Conservation (phyloP, 2,329 filamentous ascomycete species). For the Thielaviopsis punctulata region DNA sequence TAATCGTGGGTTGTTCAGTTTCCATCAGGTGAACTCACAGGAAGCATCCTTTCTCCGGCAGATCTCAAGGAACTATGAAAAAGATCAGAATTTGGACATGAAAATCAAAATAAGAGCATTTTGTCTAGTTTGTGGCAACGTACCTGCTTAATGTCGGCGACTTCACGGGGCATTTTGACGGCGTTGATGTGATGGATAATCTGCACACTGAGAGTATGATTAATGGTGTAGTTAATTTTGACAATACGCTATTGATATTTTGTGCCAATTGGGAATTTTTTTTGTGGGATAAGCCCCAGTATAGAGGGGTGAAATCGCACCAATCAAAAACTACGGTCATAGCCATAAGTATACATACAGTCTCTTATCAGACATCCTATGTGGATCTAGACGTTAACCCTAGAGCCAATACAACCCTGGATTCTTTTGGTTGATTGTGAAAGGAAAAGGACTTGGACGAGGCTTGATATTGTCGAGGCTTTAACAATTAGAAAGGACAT, state of each 20-base stretch:
- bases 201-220: slow-evolving; percentile 12
- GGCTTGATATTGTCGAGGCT: no score
- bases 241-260: slow-evolving; percentile 11
- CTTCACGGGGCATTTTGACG: slow-evolving; percentile 88
- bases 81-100: slow-evolving; percentile 6
- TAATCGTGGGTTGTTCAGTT: background rate
- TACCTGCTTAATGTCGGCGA: slow-evolving; percentile 90
- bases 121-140: slow-evolving; percentile 13
- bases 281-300: slow-evolving; percentile 12
- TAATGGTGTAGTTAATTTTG: slow-evolving; percentile 12
- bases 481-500: no score
- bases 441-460: no score
- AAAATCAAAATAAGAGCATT: background rate
- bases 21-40: slow-evolving; percentile 45
- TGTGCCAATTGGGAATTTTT: slow-evolving; percentile 8
- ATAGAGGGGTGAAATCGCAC: slow-evolving; percentile 4
- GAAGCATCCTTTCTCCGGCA: slow-evolving; percentile 98
- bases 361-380: slow-evolving; percentile 11
- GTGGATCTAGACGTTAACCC: slow-evolving; percentile 4
- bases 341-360: background rate
- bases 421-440: no score
- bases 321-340: background rate
- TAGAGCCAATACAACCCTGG: no score
- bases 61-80: slow-evolving; percentile 89
- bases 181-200: slow-evolving; percentile 13